These are phyloP conservation scores for Rhynchospora pubera DNA, from an alignment of 176 grass and related monocot genomes.

Conservation along the genomic window DNA sequence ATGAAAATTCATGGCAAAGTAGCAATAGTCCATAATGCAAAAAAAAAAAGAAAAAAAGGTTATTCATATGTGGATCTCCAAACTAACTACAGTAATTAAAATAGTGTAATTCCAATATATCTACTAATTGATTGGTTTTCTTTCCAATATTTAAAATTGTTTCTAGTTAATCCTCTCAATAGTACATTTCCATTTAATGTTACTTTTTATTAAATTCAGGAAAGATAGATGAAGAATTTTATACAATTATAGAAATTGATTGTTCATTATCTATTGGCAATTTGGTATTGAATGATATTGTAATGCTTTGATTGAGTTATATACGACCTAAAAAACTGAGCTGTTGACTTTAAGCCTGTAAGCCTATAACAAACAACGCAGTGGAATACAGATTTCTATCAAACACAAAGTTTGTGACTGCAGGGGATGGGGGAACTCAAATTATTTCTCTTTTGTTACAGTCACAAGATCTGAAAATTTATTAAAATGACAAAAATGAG, in stretches of 20 bases:
- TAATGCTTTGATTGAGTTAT: not conserved
- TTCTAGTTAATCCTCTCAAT: not conserved
- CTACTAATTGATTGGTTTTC: not conserved
- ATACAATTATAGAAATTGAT: not conserved
- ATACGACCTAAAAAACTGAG: not conserved
- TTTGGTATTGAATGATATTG: not conserved
- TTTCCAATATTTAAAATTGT: not conserved
- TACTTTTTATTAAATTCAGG: not conserved
- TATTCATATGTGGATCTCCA: not conserved
- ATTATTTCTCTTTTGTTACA: not conserved
- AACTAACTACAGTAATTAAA: not conserved
- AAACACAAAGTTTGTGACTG: not conserved
- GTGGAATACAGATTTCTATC: not conserved
- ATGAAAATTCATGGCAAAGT: not conserved
- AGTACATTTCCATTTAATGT: not conserved
- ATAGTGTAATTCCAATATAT: not conserved
- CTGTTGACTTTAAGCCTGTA: not conserved
- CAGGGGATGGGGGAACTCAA: not conserved
- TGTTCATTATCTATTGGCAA: not conserved
- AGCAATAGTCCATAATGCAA: not conserved
- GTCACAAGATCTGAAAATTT: not conserved
- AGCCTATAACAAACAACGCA: not conserved
- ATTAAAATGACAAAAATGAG: not conserved
- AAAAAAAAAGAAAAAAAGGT: not conserved
- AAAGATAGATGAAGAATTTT: not conserved